Evolutionary conservation across 805 yeast species (phyloP).

Genomic region (Saccharomycopsis malanga): DNA sequence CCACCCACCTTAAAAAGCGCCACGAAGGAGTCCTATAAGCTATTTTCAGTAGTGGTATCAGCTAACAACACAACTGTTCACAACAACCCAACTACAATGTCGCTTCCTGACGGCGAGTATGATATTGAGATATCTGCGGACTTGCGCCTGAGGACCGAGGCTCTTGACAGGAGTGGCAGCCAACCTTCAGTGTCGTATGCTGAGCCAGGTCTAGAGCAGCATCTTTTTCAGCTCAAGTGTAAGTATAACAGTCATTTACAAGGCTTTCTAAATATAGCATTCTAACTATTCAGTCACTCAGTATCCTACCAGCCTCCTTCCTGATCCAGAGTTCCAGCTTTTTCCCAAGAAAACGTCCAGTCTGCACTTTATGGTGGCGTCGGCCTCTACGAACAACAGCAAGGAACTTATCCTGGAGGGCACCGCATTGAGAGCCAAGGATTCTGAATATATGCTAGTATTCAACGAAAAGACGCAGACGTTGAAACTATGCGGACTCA

Average conservation of each 20-base stretch:
- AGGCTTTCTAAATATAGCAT: background rate
- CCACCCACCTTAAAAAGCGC: no score
- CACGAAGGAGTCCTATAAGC: no score
- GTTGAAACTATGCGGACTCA: conserved; percentile 9
- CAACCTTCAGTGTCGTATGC: background rate
- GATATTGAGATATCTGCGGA: conserved; percentile 8
- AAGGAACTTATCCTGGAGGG: conserved; percentile 8
- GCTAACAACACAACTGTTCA: no score
- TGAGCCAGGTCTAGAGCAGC: background rate
- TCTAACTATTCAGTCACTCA: conserved; percentile 1
- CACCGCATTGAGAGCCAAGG: conserved; percentile 8
- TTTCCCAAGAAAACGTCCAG: conserved; percentile 4
- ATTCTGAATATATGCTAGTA: conserved; percentile 13
- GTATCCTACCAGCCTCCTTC: background rate
- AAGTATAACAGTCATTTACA: background rate
- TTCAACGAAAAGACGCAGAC: conserved; percentile 6
- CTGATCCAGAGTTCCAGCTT: conserved; percentile 3
- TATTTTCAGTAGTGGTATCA: no score
- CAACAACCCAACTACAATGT: no score
- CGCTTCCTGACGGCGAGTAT: conserved; percentile 15
- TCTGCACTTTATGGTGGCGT: conserved; percentile 2
- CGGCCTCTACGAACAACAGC: background rate
- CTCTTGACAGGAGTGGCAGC: background rate
- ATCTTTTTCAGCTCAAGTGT: conserved; percentile 1
- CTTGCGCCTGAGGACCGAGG: background rate